Evolutionary conservation across 2,329 filamentous ascomycete genomes (phyloP).

Genomic region (Fusarium lyarnte): DNA sequence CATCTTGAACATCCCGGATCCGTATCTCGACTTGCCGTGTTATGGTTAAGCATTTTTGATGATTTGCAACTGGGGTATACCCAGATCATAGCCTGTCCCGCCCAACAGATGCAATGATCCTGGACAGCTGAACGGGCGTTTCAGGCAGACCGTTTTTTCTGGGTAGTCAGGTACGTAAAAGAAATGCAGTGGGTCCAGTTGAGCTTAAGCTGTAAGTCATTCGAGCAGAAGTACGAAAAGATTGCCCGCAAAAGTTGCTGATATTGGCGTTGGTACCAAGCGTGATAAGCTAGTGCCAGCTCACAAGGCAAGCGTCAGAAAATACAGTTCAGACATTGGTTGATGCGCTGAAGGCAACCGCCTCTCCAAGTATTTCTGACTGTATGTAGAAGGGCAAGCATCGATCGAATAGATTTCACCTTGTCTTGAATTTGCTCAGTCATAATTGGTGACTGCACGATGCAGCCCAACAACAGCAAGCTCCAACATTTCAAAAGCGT

Average conservation of each 20-base stretch:
- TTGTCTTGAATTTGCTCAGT: conserved; percentile 12
- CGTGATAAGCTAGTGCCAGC: conserved; percentile 28
- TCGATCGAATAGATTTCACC: neutral
- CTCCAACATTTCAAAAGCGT: conserved; percentile 12
- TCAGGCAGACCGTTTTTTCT: conserved; percentile 9
- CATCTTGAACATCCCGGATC: neutral
- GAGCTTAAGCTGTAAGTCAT: conserved; percentile 2
- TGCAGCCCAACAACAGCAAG: conserved; percentile 4
- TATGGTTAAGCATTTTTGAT: neutral
- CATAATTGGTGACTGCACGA: neutral
- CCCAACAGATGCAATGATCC: neutral
- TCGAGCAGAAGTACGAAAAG: conserved; percentile 30
- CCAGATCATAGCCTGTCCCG: neutral
- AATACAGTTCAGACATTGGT: conserved; percentile 21
- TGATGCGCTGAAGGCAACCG: neutral
- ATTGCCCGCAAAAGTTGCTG: conserved; percentile 7
- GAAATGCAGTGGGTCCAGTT: conserved; percentile 21
- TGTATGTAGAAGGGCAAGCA: neutral
- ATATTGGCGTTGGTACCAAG: conserved; percentile 2
- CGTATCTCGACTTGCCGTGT: neutral
- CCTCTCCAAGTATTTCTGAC: neutral
- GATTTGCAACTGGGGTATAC: conserved; percentile 13
- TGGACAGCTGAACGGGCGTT: conserved; percentile 6
- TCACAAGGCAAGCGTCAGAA: conserved; percentile 22
- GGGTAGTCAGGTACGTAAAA: conserved; percentile 17